Base-by-base conservation (phyloP, 1,284 basidiomycete species). In the Microstroma glucosiphilum region DNA sequence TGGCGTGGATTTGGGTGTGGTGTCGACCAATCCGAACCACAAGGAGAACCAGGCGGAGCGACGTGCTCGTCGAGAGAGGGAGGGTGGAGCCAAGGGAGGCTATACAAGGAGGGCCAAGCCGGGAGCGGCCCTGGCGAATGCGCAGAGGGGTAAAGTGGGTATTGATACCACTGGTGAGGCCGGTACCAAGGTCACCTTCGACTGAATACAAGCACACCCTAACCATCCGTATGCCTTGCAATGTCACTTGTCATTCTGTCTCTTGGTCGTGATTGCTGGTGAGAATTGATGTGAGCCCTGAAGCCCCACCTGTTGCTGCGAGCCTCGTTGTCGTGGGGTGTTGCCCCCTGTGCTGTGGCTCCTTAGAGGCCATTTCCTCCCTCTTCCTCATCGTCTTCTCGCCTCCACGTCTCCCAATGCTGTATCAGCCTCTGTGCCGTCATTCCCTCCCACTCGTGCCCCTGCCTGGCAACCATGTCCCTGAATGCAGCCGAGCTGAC, bases 81-180 rank as follows among this genome's bases (percentile, higher is more conserved):
- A 73, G 42, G 26, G 54, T 7, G 26, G 17, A 53, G 8, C n/a
- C 40, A 37, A 64, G 25, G 58, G 57, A 0, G 48, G 40, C 13
- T 25, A n/a, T 11, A 61, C 41, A 15, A 69, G 80, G 61, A 84
- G 92, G 60, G 84, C 87, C 7, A 88, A 85, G 78, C 92, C 93
- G 25, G 93, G 93, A 60, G 93, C 92, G 4, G 92, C 91, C 4
- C 84, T 96, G 23, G 92, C 92, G 0, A 85, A 86, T 63, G 93
- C 94, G 19, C 88, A 89, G 77, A 85, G 93, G 60, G 90, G 91
- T 79, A 88, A 87, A 63, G 87, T 86, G 19, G 89, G 87, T 1
- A 94, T 97, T 72, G 84, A 96, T 6, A 19, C 15, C 21, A 54
- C 21, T 40, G 40, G 40, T n/a, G 43, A 37, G 8, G 61, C 61